These are phyloP conservation scores for Aspergillus pseudoviridinutans DNA, from an alignment of 2,329 filamentous ascomycete species.

Conservation along the genomic window DNA sequence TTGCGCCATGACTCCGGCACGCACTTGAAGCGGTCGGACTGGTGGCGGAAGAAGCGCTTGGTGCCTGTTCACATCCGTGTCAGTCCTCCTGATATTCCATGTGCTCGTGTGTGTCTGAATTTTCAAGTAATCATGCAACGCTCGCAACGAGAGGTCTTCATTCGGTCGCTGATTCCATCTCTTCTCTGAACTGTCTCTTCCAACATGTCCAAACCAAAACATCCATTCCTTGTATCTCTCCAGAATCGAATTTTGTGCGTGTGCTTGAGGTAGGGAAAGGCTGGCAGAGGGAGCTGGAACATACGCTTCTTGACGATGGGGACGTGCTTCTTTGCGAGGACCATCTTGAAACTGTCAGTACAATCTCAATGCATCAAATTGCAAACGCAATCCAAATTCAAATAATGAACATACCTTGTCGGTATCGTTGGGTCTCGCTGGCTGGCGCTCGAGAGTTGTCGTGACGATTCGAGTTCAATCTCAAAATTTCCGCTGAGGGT, in stretches of 20 bases:
- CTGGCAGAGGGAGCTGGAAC: constrained; percentile 42
- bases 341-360: constrained; percentile 60
- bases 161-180: neutral
- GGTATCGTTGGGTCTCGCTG: constrained; percentile 39
- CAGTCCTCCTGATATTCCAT: constrained; percentile 9
- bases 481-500: constrained; percentile 39
- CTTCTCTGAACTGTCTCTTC: neutral
- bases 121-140: neutral
- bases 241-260: neutral
- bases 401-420: constrained; percentile 39
- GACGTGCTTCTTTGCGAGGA: constrained; percentile 98
- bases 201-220: neutral
- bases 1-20: constrained; percentile 92
- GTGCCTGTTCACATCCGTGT: constrained; percentile 59
- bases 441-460: constrained; percentile 42
- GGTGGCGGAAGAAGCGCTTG: constrained; percentile 94
- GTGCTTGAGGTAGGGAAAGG: constrained; percentile 1
- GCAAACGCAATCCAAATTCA: neutral
- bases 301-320: constrained; percentile 99
- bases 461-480: constrained; percentile 36
- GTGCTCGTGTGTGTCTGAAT: constrained; percentile 4
- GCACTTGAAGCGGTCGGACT: constrained; percentile 95
- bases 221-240: neutral
- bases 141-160: neutral
- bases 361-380: constrained; percentile 1